Percentiles rank a stretch among this genome's conserved stretches.
Evolutionary conservation across 257 asterid species (phyloP).

Genomic region (Petunia axillaris): DNA sequence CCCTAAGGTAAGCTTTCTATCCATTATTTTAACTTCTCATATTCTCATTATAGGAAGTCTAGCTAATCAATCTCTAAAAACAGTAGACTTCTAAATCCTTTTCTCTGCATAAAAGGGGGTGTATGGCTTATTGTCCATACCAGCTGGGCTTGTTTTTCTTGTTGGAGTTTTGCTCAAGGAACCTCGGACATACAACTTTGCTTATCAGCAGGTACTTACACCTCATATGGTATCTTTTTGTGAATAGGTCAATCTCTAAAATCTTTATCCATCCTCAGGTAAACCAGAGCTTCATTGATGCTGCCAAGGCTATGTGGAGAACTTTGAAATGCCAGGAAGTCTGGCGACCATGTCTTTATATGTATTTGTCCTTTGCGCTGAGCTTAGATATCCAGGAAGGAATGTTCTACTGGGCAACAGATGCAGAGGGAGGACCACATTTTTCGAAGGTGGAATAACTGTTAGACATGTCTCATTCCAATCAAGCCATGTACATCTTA

Average conservation of each 20-base stretch:
- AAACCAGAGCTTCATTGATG: slow-evolving; percentile 66
- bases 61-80: slow-evolving; percentile 12
- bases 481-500: neutral
- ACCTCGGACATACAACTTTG: slow-evolving; percentile 46
- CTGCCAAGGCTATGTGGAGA: slow-evolving; percentile 88
- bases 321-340: slow-evolving; percentile 73
- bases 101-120: slow-evolving; percentile 64
- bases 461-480: neutral
- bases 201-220: slow-evolving; percentile 64
- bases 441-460: slow-evolving; percentile 66
- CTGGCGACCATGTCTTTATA: slow-evolving; percentile 92
- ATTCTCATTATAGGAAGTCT: neutral
- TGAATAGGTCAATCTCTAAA: slow-evolving; percentile 28
- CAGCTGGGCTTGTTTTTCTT: slow-evolving; percentile 71
- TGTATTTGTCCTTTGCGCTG: slow-evolving; percentile 79
- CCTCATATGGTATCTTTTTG: slow-evolving; percentile 15
- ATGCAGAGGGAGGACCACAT: slow-evolving; percentile 70
- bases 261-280: slow-evolving; percentile 53
- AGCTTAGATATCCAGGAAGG: slow-evolving; percentile 79
- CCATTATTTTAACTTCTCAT: neutral
- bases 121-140: slow-evolving; percentile 76
- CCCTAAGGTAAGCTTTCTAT: slow-evolving; percentile 64
- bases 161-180: slow-evolving; percentile 86
- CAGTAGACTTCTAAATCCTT: slow-evolving; percentile 23
- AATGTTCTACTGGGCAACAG: slow-evolving; percentile 92